Conservation (phyloP, 148 eudicot species). For the Selenicereus undatus region DNA sequence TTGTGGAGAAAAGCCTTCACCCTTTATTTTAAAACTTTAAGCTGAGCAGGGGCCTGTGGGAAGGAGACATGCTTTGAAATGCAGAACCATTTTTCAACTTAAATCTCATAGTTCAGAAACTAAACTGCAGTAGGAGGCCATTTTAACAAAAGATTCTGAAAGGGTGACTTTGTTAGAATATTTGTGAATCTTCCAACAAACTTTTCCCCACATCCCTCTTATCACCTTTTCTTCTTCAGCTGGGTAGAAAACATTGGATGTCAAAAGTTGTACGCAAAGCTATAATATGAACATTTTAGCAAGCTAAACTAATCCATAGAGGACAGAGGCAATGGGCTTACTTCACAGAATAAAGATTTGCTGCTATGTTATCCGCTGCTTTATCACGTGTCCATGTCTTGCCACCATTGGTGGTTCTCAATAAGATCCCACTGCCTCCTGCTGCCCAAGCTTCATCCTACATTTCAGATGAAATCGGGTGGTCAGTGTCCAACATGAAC, state of each 20-base stretch:
- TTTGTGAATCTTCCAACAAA: too few species aligned
- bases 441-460: slow-evolving; percentile 99
- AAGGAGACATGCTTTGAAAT: neutral
- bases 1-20: neutral
- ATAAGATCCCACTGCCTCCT: slow-evolving; percentile 91
- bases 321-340: slow-evolving; percentile 29
- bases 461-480: slow-evolving; percentile 10
- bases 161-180: neutral
- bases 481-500: neutral
- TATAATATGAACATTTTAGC: neutral
- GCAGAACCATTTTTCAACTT: neutral
- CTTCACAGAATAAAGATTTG: slow-evolving; percentile 98
- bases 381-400: slow-evolving; percentile 94
- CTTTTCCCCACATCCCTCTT: neutral
- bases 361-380: slow-evolving; percentile 98
- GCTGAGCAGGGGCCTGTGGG: neutral
- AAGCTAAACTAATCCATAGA: neutral
- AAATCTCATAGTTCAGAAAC: neutral
- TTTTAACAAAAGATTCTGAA: neutral
- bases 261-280: neutral
- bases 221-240: neutral
- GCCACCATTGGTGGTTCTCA: slow-evolving; percentile 94
- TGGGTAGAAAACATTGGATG: neutral
- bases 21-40: neutral
- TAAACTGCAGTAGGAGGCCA: neutral